phyloP scores from a whole-genome alignment of 2,329 filamentous ascomycete genomes.

The Fonsecaea monophora region DNA sequence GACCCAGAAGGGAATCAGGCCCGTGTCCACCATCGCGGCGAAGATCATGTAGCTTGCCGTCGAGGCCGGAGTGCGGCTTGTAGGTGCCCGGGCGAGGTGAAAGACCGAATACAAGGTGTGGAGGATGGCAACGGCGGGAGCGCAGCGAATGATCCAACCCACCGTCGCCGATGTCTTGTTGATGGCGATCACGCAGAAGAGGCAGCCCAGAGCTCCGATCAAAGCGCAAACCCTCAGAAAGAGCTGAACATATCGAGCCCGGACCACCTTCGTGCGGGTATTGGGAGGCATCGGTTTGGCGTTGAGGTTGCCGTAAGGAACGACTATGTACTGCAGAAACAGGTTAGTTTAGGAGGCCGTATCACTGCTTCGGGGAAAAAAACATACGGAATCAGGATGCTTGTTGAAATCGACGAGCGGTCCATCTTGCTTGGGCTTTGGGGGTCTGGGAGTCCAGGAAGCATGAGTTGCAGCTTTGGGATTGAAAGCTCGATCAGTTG shows the following conservation, averaged over 20 bases:
- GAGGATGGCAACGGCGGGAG: slow-evolving; percentile 73
- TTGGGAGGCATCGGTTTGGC: slow-evolving; percentile 71
- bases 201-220: slow-evolving; percentile 71
- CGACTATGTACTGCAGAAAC: slow-evolving; percentile 54
- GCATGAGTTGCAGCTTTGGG: slow-evolving; percentile 84
- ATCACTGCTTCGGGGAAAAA: neutral
- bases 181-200: slow-evolving; percentile 80
- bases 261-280: slow-evolving; percentile 74
- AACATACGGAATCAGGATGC: slow-evolving; percentile 77
- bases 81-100: slow-evolving; percentile 75
- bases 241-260: slow-evolving; percentile 72
- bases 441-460: slow-evolving; percentile 70
- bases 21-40: slow-evolving; percentile 73
- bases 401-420: slow-evolving; percentile 82
- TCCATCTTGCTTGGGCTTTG: slow-evolving; percentile 71
- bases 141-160: slow-evolving; percentile 77
- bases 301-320: slow-evolving; percentile 66
- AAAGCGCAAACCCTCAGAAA: slow-evolving; percentile 70
- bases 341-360: slow-evolving; percentile 22
- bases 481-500: slow-evolving; percentile 71
- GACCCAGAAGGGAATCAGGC: slow-evolving; percentile 67
- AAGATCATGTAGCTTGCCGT: slow-evolving; percentile 91
- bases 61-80: slow-evolving; percentile 75
- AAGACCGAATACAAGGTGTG: slow-evolving; percentile 80
- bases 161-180: slow-evolving; percentile 68